Evolutionary conservation across 768 basidiomycete genomes (phyloP), one percentile per base, ranked within the genome.

Genomic region (Russula sp.): DNA sequence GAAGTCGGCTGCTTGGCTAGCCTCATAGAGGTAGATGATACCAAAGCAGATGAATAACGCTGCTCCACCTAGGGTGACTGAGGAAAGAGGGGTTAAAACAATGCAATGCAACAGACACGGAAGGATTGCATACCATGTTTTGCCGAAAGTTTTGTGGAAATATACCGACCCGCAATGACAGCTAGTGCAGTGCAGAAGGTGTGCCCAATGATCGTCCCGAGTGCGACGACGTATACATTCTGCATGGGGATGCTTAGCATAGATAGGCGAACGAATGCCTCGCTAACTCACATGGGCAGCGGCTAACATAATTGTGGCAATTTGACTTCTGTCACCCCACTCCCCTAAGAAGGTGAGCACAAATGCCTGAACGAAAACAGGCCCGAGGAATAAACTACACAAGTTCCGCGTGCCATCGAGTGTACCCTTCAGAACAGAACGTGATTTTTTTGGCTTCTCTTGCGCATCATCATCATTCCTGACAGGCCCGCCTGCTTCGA

Each of bases 241-340:
- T 98, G 72, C 42, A 6, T 16, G 37, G 13, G 40, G n/a, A 18
- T 7, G 51, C 51, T 48, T 77, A 44, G 40, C 44, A 34, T 10
- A 37, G 48, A 39, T n/a, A 47, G 54, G 61, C 62, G 32, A 61
- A 59, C 58, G 50, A 16, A 7, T 47, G 48, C 16, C 37, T 6
- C 16, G 84, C 56, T 71, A 8, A 59, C 60, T 55, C 35, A 98
- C 96, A 77, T 99, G 94, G 22, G 95, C 91, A 27, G 95, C 95
- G 2, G 91, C 96, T 57, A 98, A 78, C 6, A 93, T 95, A 66
- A 98, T 96, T 2, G 97, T 98, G 2, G 97, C 89, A 69, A 98
- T 93, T 77, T 99, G 96, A 71, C 93, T 96, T 57, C 96, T 77
- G 76, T 98, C 97, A 0, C 97, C 96, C 97, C 97, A 98, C 76